phyloP scores from a whole-genome alignment of 2,329 filamentous ascomycete genomes.

The Coniochaeta ligniaria region DNA sequence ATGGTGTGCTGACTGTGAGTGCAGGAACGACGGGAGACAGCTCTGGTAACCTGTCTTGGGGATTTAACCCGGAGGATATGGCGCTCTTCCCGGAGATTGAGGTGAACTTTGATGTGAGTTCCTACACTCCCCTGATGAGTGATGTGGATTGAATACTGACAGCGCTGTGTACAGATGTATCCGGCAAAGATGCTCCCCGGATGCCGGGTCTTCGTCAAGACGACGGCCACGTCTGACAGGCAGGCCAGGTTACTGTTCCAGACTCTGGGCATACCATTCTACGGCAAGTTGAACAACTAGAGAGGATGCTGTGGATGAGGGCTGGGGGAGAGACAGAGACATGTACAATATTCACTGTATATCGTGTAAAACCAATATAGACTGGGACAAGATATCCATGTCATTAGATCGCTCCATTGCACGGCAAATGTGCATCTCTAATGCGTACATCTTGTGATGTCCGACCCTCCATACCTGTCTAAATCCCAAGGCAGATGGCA shows the following conservation, averaged over 20 bases:
- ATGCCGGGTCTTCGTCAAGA: slow-evolving; percentile 76
- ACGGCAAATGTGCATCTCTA: neutral
- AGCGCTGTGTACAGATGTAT: slow-evolving; percentile 39
- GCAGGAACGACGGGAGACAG: slow-evolving; percentile 66
- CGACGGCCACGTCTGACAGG: slow-evolving; percentile 75
- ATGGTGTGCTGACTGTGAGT: neutral
- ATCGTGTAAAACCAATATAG: neutral
- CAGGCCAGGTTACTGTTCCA: slow-evolving; percentile 73
- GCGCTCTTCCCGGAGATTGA: slow-evolving; percentile 90
- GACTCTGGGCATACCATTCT: slow-evolving; percentile 71
- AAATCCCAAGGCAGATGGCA: neutral
- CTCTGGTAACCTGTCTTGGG: slow-evolving; percentile 80
- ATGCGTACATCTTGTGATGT: neutral
- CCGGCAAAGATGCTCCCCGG: slow-evolving; percentile 72
- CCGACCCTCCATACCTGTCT: neutral
- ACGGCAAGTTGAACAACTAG: slow-evolving; percentile 39
- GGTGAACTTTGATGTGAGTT: slow-evolving; percentile 84
- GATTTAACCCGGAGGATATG: slow-evolving; percentile 68
- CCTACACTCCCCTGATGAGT: neutral
- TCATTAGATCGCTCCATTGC: neutral
- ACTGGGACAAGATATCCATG: neutral
- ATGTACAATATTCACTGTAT: slow-evolving; percentile 4
- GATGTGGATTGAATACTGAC: slow-evolving; percentile 10
- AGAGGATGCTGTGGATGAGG: neutral
- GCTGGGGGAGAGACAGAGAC: slow-evolving; percentile 2